Percentiles rank a stretch among this genome's conserved stretches.
phyloP scores from a whole-genome alignment of 306 rosid species.

The Glycine tomentella region DNA sequence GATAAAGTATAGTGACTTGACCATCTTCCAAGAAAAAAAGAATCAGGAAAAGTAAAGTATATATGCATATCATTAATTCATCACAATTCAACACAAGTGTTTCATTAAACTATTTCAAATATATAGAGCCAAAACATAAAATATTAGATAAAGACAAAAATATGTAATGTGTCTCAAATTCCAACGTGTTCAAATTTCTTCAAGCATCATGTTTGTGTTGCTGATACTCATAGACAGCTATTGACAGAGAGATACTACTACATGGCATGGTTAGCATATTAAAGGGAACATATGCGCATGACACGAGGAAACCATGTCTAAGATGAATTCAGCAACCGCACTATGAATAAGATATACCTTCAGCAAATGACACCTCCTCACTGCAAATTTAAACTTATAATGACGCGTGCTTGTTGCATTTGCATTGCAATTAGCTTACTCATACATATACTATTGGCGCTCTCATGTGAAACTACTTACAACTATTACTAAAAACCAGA shows the following conservation, averaged over 20 bases:
- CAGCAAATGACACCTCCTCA: constrained; percentile 24
- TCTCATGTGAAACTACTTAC: neutral
- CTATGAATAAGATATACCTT: neutral
- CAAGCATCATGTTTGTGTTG: neutral
- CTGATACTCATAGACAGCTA: no score
- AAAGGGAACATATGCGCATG: neutral
- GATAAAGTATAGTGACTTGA: no score
- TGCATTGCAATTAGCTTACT: constrained; percentile 1
- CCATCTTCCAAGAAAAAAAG: no score
- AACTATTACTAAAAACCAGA: neutral
- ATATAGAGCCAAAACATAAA: neutral
- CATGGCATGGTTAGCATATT: neutral
- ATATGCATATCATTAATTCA: no score
- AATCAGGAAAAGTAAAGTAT: no score
- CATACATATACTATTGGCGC: neutral
- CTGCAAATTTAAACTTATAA: neutral
- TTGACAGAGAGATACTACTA: neutral
- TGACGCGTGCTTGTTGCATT: constrained; percentile 32
- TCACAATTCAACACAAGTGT: neutral
- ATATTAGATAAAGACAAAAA: neutral
- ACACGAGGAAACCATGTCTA: constrained; percentile 41
- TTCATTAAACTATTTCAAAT: neutral
- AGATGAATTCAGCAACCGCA: constrained; percentile 17
- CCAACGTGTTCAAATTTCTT: neutral
- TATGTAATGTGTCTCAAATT: neutral